phyloP scores from a whole-genome alignment of 2,329 filamentous ascomycete species.

The Fonsecaea pedrosoi region DNA sequence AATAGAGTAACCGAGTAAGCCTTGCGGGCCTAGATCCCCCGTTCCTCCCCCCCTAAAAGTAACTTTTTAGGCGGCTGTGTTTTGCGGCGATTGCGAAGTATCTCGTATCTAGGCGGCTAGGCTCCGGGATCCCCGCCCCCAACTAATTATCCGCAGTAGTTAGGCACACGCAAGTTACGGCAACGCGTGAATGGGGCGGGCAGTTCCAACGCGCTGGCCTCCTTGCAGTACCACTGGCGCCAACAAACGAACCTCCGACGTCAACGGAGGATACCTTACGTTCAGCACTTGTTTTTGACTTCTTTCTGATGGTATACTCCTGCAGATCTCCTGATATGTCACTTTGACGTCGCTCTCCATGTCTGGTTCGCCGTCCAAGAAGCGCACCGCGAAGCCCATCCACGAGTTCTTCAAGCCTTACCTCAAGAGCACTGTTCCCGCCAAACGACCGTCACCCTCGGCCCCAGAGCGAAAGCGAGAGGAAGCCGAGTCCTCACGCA shows the following conservation, averaged over 20 bases:
- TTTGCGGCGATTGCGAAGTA: not conserved
- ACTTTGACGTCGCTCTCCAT: constrained; percentile 20
- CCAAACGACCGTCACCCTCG: constrained; percentile 39
- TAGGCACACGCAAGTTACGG: not conserved
- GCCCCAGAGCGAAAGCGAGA: constrained; percentile 15
- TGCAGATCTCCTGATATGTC: constrained; percentile 15
- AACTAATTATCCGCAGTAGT: not conserved
- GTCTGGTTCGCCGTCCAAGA: constrained; percentile 27
- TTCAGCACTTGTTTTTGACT: not conserved
- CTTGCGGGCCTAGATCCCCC: not conserved
- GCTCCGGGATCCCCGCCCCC: too few relatives aligned
- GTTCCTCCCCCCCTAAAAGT: not conserved
- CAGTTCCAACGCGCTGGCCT: not conserved
- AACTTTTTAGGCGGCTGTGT: not conserved
- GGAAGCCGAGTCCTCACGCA: constrained; percentile 11
- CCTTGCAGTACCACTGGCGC: not conserved
- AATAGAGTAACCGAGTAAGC: not conserved
- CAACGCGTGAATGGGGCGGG: constrained; percentile 1
- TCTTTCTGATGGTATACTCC: not conserved
- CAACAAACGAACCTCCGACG: too few relatives aligned
- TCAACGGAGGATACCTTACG: not conserved
- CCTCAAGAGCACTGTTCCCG: constrained; percentile 40
- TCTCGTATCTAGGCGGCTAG: not conserved
- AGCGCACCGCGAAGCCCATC: constrained; percentile 31
- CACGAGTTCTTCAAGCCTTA: constrained; percentile 56